phyloP scores from a whole-genome alignment of 108 stramenopile species.

The Skeletonema tropicum region DNA sequence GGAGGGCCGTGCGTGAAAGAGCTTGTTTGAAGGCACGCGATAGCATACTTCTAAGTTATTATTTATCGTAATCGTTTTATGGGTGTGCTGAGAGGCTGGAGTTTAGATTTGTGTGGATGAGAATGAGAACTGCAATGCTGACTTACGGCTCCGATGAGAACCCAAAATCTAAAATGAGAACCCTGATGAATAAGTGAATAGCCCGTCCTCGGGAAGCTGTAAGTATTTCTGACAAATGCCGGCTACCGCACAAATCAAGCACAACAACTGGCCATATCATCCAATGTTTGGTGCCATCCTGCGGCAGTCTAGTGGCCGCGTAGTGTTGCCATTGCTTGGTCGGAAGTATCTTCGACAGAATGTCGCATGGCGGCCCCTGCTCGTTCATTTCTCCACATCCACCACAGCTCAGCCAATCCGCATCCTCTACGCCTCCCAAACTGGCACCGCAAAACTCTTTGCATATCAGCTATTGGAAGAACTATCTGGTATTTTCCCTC shows the following conservation, averaged over 20 bases:
- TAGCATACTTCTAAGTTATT: no score
- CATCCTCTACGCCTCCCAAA: constrained; percentile 85
- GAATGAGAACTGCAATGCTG: no score
- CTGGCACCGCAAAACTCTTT: constrained; percentile 94
- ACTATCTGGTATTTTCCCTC: constrained; percentile 38
- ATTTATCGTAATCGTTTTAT: neutral
- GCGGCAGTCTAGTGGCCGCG: neutral
- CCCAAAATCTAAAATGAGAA: no score
- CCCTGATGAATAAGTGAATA: neutral
- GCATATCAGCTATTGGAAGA: constrained; percentile 75
- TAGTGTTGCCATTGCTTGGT: neutral
- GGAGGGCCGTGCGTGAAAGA: constrained; percentile 18
- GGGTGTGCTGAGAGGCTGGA: neutral
- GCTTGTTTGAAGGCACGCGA: constrained; percentile 8
- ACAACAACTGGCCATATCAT: no score
- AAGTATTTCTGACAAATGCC: no score
- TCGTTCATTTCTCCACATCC: constrained; percentile 11
- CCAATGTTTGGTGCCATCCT: constrained; percentile 13
- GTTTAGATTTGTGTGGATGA: neutral
- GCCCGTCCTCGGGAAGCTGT: no score
- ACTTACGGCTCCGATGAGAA: neutral
- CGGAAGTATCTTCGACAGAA: neutral
- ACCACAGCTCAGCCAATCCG: constrained; percentile 26
- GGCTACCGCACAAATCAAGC: no score
- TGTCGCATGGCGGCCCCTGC: neutral